Base-by-base conservation (phyloP, 73 alveolate genomes). In the Symbiodinium natans region DNA sequence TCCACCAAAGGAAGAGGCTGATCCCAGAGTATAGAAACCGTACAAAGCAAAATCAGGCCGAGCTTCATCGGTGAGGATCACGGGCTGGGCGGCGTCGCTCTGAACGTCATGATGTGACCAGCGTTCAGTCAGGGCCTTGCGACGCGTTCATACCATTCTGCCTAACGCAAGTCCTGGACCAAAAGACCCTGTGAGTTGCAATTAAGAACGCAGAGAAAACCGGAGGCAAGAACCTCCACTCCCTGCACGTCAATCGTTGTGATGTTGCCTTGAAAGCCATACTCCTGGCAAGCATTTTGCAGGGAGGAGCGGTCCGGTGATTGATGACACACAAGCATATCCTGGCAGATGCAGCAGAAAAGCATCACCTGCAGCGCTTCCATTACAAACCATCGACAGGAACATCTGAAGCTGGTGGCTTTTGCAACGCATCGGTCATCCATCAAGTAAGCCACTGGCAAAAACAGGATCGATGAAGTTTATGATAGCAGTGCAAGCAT, bases 381-480 rank as follows among this genome's bases (percentile, higher is more conserved):
- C 27, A 13, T 21, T 11, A 11, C 63, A 48, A 48, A 10, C 63
- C 23, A 10, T 48, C 63, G 8, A 48, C 23, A 48, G 17, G 17
- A 17, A 8, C 8, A 48, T 10, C 17, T 48, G 63, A 48, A 48
- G 63, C 63, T 48, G 63, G 21, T 54, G 74, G 17, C 75, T 56
- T 29, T 56, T 56, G 75, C 31, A 21, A 21, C 75, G 17, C 17
- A 21, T 2, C 75, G 27, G 75, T 21, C 75, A 56, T 17, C 38
- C 83, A 71, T 17, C 83, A 1, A 71, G n/a, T 83, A 17, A 17
- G 52, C 83, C 95, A 25, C 74, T 46, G 8, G 41, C 88, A 27
- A 92, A 92, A 29, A 77, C 59, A 10, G 98, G 98, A 77, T 92
- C 98, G 43, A 92, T 92, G 92, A 92, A 92, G 84, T 92, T 92